Evolutionary conservation across 1,284 basidiomycete species (phyloP).

Genomic region (Cerioporus squamosus): DNA sequence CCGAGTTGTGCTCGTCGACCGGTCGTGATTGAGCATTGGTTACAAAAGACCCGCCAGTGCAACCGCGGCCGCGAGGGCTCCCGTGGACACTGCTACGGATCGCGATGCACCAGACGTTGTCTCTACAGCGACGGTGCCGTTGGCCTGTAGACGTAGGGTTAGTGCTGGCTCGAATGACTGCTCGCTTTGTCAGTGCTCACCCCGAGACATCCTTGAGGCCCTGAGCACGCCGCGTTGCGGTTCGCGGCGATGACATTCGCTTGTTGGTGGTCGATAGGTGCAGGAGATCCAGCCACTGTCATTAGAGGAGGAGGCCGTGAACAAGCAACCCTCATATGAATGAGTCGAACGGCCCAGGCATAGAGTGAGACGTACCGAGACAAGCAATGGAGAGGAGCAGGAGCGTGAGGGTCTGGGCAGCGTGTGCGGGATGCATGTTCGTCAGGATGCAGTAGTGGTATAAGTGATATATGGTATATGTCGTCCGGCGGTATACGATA

Average conservation of each 20-base stretch:
- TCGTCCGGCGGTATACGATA: not conserved
- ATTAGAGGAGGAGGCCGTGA: too few species aligned
- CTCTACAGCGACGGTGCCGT: conserved; percentile 3
- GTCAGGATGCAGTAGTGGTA: conserved; percentile 3
- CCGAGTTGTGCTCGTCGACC: not conserved
- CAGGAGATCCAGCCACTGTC: conserved; percentile 15
- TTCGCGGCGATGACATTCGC: conserved; percentile 22
- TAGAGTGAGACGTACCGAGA: conserved; percentile 19
- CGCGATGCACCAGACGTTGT: conserved; percentile 12
- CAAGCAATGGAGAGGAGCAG: conserved; percentile 12
- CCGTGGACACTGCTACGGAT: not conserved
- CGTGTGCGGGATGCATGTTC: conserved; percentile 16
- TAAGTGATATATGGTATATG: conserved; percentile 15
- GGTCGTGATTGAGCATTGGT: not conserved
- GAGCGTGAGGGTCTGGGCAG: conserved; percentile 19
- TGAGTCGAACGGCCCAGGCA: too few species aligned
- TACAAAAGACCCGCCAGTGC: conserved; percentile 13
- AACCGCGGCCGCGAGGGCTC: conserved; percentile 1
- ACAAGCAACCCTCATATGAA: too few species aligned
- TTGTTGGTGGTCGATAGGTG: conserved; percentile 19
- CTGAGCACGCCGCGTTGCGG: conserved; percentile 17
- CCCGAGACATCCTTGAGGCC: conserved; percentile 16
- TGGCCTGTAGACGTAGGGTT: conserved; percentile 4
- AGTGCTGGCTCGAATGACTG: not conserved
- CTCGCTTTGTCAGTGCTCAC: conserved; percentile 1